Conservation (phyloP, 2,329 filamentous ascomycete species). For the Alternaria longipes region DNA sequence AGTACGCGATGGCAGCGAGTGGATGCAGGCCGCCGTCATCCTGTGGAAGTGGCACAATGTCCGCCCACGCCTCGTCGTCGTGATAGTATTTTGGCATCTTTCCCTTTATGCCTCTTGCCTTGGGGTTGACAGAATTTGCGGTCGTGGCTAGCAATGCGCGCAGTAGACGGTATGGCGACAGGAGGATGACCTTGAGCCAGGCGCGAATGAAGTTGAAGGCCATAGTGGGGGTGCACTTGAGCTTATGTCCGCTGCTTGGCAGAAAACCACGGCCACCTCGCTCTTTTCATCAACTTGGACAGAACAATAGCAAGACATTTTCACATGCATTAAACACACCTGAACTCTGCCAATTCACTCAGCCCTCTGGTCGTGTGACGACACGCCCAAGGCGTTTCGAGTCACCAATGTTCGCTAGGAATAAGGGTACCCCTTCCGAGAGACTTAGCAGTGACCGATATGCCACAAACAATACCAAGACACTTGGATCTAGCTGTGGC, state of each 20-base stretch:
- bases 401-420: background rate
- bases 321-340: background rate
- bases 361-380: background rate
- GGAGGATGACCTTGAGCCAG: conserved; percentile 23
- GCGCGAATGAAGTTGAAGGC: conserved; percentile 26
- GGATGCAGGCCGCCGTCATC: conserved; percentile 79
- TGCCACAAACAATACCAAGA: conserved; percentile 15
- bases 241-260: conserved; percentile 25
- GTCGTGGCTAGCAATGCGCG: conserved; percentile 12
- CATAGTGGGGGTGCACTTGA: conserved; percentile 26
- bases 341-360: background rate
- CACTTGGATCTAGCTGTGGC: background rate
- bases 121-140: background rate
- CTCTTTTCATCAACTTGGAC: conserved; percentile 18
- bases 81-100: conserved; percentile 60
- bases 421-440: background rate
- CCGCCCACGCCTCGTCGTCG: conserved; percentile 80
- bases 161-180: conserved; percentile 23
- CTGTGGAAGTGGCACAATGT: conserved; percentile 82
- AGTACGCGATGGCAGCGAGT: conserved; percentile 91
- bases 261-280: conserved; percentile 7
- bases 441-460: background rate
- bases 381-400: background rate
- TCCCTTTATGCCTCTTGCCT: conserved; percentile 10
- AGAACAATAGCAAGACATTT: conserved; percentile 29